Base-by-base conservation (phyloP, 352 stramenopile genomes). In the Phytophthora meadii region DNA sequence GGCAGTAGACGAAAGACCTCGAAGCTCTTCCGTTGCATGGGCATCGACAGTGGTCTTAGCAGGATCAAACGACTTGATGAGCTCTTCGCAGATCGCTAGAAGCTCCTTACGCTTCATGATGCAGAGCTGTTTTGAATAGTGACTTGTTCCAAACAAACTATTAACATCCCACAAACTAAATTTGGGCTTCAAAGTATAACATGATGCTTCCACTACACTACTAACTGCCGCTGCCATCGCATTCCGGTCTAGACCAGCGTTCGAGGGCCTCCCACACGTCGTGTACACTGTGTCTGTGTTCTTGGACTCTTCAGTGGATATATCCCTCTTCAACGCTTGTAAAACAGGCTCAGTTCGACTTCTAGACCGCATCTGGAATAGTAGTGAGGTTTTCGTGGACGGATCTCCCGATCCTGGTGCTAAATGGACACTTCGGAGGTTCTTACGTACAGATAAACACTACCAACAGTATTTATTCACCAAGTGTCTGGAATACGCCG, bases 81-180 rank as follows among this genome's bases (percentile, higher is more conserved):
- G 63, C 48, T 80, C 63, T 74, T 94, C 87, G 55, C 82, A 92
- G 0, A 59, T 58, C 15, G 71, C 77, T 24, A 94, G 55, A 25
- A 94, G 67, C 59, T 93, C 81, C 59, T 90, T 91, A 11, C 83
- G 81, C 82, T 91, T 94, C 87, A 94, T 94, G 19, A 22, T 27
- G n/a, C 11, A 19, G 37, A 52, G 12, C 51, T 46, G 37, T 22
- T 6, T 6, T 44, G 39, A 19, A 28, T 40, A 34, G 22, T 1
- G 22, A 24, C 14, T 22, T 22, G 22, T 22, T 22, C 22, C 22
- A n/a, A 0, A 22, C 22, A 22, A 22, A 22, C 22, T 22, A 22
- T 22, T 19, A 19, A 19, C 19, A 19, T 19, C 19, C 19, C 19
- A 19, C 19, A 19, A 19, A 19, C 19, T 19, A 19, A 19, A 19